Conservation (phyloP, 257 asterid genomes). For the Thymus quinquecostatus region DNA sequence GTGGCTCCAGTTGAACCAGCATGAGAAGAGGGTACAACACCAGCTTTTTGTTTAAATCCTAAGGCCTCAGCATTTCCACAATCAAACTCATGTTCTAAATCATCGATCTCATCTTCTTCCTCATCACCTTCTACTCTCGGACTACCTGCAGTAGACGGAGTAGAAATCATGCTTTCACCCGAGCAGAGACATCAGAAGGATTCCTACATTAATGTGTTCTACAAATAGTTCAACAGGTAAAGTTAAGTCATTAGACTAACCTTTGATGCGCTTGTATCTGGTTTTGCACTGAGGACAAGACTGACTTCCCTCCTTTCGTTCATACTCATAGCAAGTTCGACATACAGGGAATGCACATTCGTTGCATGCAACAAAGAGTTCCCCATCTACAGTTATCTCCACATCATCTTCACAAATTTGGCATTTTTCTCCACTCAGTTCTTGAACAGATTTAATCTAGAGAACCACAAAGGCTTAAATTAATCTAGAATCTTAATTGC, state of each 20-base stretch:
- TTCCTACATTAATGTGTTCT: neutral
- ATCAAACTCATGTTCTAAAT: constrained; percentile 80
- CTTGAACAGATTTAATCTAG: constrained; percentile 70
- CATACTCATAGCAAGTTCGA: constrained; percentile 81
- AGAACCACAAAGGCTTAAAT: constrained; percentile 3
- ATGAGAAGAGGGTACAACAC: constrained; percentile 33
- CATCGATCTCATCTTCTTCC: constrained; percentile 82
- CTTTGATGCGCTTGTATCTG: constrained; percentile 83
- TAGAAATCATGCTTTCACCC: constrained; percentile 3
- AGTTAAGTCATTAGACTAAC: constrained; percentile 28
- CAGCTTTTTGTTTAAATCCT: constrained; percentile 29
- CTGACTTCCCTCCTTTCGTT: constrained; percentile 83
- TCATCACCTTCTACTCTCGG: constrained; percentile 94
- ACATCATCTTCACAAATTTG: constrained; percentile 79
- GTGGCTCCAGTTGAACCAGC: constrained; percentile 46
- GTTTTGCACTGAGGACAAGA: constrained; percentile 93
- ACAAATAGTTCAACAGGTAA: neutral
- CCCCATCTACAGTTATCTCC: constrained; percentile 64
- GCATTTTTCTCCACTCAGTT: constrained; percentile 69
- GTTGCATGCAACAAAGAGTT: constrained; percentile 87
- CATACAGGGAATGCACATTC: constrained; percentile 94
- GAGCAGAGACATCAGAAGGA: neutral
- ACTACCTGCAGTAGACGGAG: constrained; percentile 51
- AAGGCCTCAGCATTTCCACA: constrained; percentile 44
- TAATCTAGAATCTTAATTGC: constrained; percentile 25